A percentile compares a stretch with the other conserved stretches of the same genome.
Conservation (phyloP, 345 rosid species). For the Gossypium raimondii region DNA sequence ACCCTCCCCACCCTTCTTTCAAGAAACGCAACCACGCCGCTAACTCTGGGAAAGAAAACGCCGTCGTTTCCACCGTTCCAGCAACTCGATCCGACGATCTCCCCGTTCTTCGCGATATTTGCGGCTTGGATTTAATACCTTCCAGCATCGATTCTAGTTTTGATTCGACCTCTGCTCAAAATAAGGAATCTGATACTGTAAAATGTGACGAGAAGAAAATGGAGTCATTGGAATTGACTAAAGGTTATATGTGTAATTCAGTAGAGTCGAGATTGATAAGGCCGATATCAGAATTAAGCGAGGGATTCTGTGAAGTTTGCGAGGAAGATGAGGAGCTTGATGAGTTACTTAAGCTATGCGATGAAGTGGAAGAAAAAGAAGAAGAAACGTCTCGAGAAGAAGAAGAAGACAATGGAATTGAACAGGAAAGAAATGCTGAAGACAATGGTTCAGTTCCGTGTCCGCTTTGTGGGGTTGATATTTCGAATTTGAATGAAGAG, state of each 20-base stretch:
- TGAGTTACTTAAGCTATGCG: constrained; percentile 52
- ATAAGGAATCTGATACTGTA: neutral
- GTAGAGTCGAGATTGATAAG: constrained; percentile 54
- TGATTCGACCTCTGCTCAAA: constrained; percentile 1
- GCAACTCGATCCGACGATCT: neutral
- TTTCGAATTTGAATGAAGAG: constrained; percentile 62
- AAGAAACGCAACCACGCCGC: constrained; percentile 33
- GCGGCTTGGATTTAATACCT: constrained; percentile 64
- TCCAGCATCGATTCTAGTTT: constrained; percentile 51
- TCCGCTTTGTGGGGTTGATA: constrained; percentile 69
- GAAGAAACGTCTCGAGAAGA: constrained; percentile 20
- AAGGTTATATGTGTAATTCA: constrained; percentile 51
- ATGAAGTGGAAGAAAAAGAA: constrained; percentile 29
- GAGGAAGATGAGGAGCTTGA: constrained; percentile 50
- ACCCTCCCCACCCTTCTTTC: constrained; percentile 26
- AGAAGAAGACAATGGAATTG: constrained; percentile 16
- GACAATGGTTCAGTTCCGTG: constrained; percentile 42
- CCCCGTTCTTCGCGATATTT: constrained; percentile 18
- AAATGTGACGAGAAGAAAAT: constrained; percentile 13
- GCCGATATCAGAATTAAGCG: constrained; percentile 11
- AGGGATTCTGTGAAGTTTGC: constrained; percentile 15
- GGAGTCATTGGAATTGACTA: constrained; percentile 28
- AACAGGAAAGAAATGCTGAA: neutral
- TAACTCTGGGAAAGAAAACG: constrained; percentile 51
- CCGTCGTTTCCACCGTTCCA: constrained; percentile 8